These are phyloP conservation scores for Naganishia friedmannii DNA, from an alignment of 768 basidiomycete genomes.

Conservation along the genomic window DNA sequence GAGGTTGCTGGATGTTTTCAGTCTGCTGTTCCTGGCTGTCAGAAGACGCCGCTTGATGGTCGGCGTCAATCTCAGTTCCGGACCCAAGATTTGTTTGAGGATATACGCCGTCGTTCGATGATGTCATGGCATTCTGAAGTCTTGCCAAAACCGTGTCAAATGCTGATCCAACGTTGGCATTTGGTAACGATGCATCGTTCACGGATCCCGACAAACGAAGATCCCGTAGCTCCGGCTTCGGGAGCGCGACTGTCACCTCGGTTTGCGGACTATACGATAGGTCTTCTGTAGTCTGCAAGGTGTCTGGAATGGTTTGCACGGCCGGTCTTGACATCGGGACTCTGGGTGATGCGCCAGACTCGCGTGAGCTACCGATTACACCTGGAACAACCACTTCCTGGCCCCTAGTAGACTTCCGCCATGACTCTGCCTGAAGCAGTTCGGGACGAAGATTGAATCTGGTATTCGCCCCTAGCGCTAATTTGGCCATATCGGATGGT, in stretches of 20 bases:
- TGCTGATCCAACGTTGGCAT: conserved; percentile 28
- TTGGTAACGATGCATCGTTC: neutral
- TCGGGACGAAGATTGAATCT: conserved; percentile 19
- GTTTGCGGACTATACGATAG: neutral
- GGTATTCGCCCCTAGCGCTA: neutral
- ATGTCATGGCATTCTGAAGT: conserved; percentile 50
- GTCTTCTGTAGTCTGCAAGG: conserved; percentile 25
- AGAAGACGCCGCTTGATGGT: neutral
- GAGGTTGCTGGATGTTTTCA: neutral
- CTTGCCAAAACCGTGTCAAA: conserved; percentile 50
- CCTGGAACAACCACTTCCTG: conserved; percentile 17
- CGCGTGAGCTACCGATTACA: conserved; percentile 18
- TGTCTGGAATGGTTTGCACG: conserved; percentile 17
- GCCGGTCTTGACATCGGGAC: conserved; percentile 5
- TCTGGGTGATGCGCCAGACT: neutral
- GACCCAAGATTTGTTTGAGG: neutral
- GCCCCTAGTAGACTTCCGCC: conserved; percentile 19
- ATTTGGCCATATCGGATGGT: neutral
- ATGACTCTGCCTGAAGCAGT: conserved; percentile 21
- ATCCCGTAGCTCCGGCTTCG: neutral
- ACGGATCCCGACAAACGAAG: neutral
- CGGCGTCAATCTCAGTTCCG: neutral
- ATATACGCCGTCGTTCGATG: conserved; percentile 28
- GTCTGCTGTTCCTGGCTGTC: neutral
- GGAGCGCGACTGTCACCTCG: neutral